These are phyloP conservation scores for Linderniella brevidens DNA, from an alignment of 257 asterid genomes.

Conservation along the genomic window DNA sequence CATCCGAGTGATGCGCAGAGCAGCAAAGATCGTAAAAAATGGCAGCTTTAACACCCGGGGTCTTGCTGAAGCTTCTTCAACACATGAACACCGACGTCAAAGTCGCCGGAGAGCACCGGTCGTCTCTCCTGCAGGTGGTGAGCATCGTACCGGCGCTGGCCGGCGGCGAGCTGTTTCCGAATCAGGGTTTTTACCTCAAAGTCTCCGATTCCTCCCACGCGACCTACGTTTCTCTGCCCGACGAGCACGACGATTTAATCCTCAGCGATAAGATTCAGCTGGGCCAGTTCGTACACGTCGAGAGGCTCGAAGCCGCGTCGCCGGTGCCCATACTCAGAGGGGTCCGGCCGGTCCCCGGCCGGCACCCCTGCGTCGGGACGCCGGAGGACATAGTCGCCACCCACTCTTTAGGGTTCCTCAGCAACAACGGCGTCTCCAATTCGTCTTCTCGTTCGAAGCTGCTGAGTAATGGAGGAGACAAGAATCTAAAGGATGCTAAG, in stretches of 20 bases:
- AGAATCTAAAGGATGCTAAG: conserved; percentile 36
- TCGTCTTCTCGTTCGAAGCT: conserved; percentile 27
- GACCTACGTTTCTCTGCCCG: conserved; percentile 86
- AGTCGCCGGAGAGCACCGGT: conserved; percentile 91
- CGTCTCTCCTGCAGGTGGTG: conserved; percentile 83
- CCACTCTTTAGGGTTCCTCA: conserved; percentile 72
- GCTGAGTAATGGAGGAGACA: conserved; percentile 17
- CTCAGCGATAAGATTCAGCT: conserved; percentile 89
- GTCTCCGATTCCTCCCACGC: conserved; percentile 99
- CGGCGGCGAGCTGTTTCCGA: conserved; percentile 86
- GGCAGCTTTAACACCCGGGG: conserved; percentile 94
- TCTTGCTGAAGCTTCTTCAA: conserved; percentile 80
- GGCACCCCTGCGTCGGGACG: conserved; percentile 93
- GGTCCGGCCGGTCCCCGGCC: conserved; percentile 73
- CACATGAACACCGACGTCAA: conserved; percentile 96
- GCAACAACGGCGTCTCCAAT: conserved; percentile 19
- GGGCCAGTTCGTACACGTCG: conserved; percentile 88
- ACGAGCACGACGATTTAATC: conserved; percentile 84
- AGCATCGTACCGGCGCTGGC: conserved; percentile 95
- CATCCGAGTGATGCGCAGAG: no score
- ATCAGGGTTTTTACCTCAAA: conserved; percentile 91
- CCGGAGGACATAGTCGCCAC: conserved; percentile 92
- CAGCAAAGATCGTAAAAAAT: conserved; percentile 17
- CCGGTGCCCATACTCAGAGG: conserved; percentile 89
- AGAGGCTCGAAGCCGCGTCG: conserved; percentile 82